Evolutionary conservation across 2,329 filamentous ascomycete genomes (phyloP), one percentile per base, ranked within the genome.

Genomic region (Aspergillus clavatus): DNA sequence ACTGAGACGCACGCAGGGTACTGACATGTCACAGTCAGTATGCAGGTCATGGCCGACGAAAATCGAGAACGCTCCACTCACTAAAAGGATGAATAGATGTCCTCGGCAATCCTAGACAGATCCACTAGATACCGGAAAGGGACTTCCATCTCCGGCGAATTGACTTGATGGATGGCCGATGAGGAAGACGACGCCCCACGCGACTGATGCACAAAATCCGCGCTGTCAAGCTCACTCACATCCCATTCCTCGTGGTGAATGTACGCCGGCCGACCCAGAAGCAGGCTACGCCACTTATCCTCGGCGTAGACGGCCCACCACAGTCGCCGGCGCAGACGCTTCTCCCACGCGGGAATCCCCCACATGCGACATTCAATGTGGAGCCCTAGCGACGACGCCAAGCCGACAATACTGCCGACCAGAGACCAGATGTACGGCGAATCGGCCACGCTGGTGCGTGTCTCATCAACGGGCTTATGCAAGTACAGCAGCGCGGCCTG

Each of bases 271-370:
- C 64, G 57, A 0, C 68, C 68, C 45, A 60, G 51, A 5, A 69
- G 54, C n/a, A 71, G 43, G 7, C 60, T n/a, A 3, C 59, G 54
- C 61, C 66, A 70, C 47, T 67, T 70, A 28, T 71, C 68, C 43
- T 70, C 63, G 12, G 61, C 50, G 38, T 68, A 71, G 4, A 70
- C 51, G 5, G 65, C 64, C 68, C 68, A 71, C 66, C 68, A 71
- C 6, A 71, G 50, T 5, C 68, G 55, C 16, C 65, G 52, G 2
- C 68, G 61, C 6, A 70, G 54, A 7, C 66, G 57, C 42, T 68
- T 68, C 42, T 70, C 67, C 58, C 63, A 65, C 2, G 56, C 51
- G 1, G 67, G 66, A 33, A 70, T 62, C 3, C 64, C 65, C 62
- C 66, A 68, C 51, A 60, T 60, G 7, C 57, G 58, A 28, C 60